phyloP scores from a whole-genome alignment of 2,329 filamentous ascomycete genomes.

The Coniella vitis region DNA sequence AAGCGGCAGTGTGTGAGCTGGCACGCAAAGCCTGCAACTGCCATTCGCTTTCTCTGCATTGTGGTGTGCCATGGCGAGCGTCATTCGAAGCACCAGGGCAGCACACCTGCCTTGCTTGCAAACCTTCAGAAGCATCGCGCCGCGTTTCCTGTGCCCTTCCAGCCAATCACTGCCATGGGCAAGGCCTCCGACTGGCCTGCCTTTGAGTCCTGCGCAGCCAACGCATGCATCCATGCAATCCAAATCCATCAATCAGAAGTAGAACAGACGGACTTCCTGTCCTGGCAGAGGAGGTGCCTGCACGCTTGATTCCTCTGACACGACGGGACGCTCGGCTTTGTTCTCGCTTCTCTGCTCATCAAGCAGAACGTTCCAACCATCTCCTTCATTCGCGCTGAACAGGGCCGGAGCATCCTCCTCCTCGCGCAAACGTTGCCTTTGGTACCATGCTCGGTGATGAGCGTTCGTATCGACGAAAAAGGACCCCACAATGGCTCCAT shows the following conservation, averaged over 20 bases:
- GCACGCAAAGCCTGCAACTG: conserved; percentile 31
- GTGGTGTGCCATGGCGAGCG: not conserved
- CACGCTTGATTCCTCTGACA: too few species aligned
- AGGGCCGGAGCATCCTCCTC: not conserved
- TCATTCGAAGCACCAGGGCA: too few species aligned
- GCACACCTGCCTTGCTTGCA: too few species aligned
- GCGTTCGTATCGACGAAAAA: too few species aligned
- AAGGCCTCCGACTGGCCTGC: conserved; percentile 7
- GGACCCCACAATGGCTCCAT: too few species aligned
- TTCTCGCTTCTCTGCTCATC: not conserved
- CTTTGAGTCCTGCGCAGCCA: conserved; percentile 36
- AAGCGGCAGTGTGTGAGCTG: conserved; percentile 36
- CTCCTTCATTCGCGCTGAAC: too few species aligned
- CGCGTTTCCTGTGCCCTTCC: conserved; percentile 30
- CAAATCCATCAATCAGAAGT: not conserved
- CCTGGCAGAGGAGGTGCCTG: conserved; percentile 6
- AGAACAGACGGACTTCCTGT: conserved; percentile 14
- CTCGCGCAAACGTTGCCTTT: not conserved
- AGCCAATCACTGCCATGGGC: conserved; percentile 38
- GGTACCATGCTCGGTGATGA: too few species aligned
- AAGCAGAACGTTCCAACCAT: too few species aligned
- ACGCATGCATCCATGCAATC: conserved; percentile 35
- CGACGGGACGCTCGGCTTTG: conserved; percentile 8
- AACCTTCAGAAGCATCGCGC: conserved; percentile 22
- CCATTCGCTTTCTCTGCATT: conserved; percentile 30